phyloP scores from a whole-genome alignment of 805 yeast genomes.

The Starmera dryadoides region DNA sequence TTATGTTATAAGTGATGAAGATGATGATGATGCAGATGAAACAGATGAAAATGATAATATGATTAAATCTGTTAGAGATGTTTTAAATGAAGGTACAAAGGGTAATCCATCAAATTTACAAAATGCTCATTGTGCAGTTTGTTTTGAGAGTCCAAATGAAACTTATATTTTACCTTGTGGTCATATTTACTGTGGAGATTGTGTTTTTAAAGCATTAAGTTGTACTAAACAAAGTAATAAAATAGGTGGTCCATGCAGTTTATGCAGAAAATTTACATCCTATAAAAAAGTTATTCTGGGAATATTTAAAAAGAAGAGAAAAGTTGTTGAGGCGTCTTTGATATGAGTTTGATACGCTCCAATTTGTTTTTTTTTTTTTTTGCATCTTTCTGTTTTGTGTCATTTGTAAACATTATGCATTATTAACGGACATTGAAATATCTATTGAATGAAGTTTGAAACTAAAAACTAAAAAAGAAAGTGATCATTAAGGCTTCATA shows the following conservation, averaged over 20 bases:
- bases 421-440: no score
- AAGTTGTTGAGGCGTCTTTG: conserved; percentile 9
- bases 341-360: no score
- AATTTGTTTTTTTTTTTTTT: no score
- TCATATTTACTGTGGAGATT: conserved; percentile 47
- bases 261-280: conserved; percentile 31
- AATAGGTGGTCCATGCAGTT: conserved; percentile 32
- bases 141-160: conserved; percentile 44
- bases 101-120: conserved; percentile 7
- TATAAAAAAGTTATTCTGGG: conserved; percentile 23
- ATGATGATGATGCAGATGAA: conserved; percentile 6
- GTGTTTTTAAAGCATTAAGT: conserved; percentile 39
- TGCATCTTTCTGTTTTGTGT: no score
- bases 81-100: conserved; percentile 12
- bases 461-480: no score
- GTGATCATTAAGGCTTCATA: no score
- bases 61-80: conserved; percentile 28
- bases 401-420: no score
- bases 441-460: no score
- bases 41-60: conserved; percentile 2
- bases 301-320: conserved; percentile 24
- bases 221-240: conserved; percentile 24
- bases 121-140: conserved; percentile 38
- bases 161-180: conserved; percentile 51
- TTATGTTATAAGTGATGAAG: conserved; percentile 13